Base-by-base conservation (phyloP, 306 rosid genomes). In the Rosa persica region DNA sequence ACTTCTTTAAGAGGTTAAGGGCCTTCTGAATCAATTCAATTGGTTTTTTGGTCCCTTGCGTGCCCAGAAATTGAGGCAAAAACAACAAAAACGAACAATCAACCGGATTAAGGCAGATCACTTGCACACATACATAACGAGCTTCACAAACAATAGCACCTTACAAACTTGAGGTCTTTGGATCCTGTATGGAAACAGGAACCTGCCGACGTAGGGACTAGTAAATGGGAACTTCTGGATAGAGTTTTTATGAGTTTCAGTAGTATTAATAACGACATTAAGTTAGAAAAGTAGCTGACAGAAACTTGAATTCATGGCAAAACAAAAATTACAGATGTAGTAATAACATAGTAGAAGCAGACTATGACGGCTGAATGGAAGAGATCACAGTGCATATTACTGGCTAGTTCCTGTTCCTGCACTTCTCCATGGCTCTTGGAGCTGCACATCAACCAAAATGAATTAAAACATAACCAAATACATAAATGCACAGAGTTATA, bases 371-470 rank as follows among this genome's bases (percentile, higher is more conserved):
- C 75, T 72, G 74, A 85, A 81, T 51, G 90, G 82, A 82, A 76
- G 74, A 84, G 51, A 51, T 83, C 48, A 71, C 54, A 66, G 36
- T 39, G 57, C 43, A 64, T 49, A 60, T 62, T 23, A 77, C 49
- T 17, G 68, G 80, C 85, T 90, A 92, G 83, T 78, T 93, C 82
- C 89, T 86, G 86, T 81, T 89, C 83, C 83, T 83, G 75, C 89
- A 77, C 87, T 89, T 93, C 74, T 89, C 96, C 83, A 90, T 85
- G 70, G 91, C 93, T 87, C 92, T 85, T 58, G 97, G 97, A 81
- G 97, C 96, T 90, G 93, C 79, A 62, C 57, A 83, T 34, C 52
- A 30, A 54, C 68, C 67, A 40, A 80, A 42, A 60, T 36, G 27
- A 61, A 46, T 34, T 48, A 72, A 72, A 19, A 55, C 22, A 64